Evolutionary conservation across 2,329 filamentous ascomycete species (phyloP).

Genomic region (Aspergillus costaricaensis): DNA sequence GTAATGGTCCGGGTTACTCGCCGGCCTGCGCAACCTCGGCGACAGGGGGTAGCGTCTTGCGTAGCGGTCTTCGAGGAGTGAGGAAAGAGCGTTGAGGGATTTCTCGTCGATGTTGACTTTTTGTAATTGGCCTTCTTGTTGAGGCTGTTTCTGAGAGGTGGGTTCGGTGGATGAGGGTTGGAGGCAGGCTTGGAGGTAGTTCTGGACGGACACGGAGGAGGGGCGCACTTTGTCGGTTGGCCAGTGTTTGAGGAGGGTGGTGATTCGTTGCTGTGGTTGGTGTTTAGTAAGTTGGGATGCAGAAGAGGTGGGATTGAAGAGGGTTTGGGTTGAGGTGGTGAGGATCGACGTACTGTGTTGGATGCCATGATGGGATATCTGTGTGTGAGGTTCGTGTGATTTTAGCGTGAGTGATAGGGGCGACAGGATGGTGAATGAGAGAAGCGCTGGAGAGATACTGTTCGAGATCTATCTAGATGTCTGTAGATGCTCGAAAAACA

Average conservation of each 20-base stretch:
- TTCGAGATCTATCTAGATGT: not conserved
- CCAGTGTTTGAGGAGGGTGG: slow-evolving; percentile 48
- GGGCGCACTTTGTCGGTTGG: slow-evolving; percentile 48
- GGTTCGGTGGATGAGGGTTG: slow-evolving; percentile 19
- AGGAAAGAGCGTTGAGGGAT: slow-evolving; percentile 60
- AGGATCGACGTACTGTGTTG: not conserved
- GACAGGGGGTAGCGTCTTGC: slow-evolving; percentile 53
- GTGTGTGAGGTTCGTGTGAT: too few relatives aligned
- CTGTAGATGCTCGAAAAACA: not conserved
- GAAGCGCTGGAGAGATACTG: too few relatives aligned
- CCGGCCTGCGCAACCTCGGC: slow-evolving; percentile 50
- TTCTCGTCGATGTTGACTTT: slow-evolving; percentile 32
- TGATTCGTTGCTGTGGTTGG: slow-evolving; percentile 32
- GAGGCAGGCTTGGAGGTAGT: slow-evolving; percentile 41
- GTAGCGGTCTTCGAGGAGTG: slow-evolving; percentile 62
- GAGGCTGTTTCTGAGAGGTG: slow-evolving; percentile 14
- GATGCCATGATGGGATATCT: not conserved
- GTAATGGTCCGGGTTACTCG: slow-evolving; percentile 56
- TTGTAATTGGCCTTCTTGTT: slow-evolving; percentile 14
- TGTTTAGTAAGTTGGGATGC: not conserved
- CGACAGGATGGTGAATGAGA: too few relatives aligned
- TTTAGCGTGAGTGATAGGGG: too few relatives aligned
- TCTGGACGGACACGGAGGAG: slow-evolving; percentile 48
- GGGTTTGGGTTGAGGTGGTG: not conserved
- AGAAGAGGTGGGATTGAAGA: too few relatives aligned